Conservation (phyloP, 768 basidiomycete species). For the Rhodotorula toruloides region DNA sequence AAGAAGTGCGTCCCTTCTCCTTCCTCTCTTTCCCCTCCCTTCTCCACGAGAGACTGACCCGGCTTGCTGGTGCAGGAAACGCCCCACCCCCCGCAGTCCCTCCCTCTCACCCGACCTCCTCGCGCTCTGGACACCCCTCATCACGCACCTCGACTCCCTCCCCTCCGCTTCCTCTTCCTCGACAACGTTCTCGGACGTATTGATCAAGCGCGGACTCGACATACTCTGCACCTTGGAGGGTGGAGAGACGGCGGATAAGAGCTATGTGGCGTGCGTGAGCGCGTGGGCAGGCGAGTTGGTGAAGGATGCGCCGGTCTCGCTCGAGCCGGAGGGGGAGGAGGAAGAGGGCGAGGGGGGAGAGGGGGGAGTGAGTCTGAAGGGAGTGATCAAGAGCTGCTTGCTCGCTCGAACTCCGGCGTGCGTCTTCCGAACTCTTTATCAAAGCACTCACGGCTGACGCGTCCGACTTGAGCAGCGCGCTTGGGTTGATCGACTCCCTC, state of each 20-base stretch:
- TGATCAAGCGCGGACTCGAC: slow-evolving; percentile 7
- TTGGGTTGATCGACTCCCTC: slow-evolving; percentile 1
- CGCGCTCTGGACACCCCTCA: slow-evolving; percentile 5
- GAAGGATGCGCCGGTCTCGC: background rate
- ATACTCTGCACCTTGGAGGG: background rate
- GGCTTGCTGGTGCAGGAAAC: slow-evolving; percentile 10
- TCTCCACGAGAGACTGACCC: background rate
- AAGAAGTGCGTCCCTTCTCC: slow-evolving; percentile 59
- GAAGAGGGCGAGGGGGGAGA: slow-evolving; percentile 2
- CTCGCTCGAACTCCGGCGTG: background rate
- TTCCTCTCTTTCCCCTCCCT: background rate
- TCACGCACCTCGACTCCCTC: slow-evolving; percentile 16
- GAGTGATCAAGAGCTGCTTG: slow-evolving; percentile 22
- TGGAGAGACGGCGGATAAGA: background rate
- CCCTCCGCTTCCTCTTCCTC: no score
- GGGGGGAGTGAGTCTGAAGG: background rate
- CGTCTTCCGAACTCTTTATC: background rate
- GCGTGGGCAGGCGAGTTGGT: slow-evolving; percentile 16
- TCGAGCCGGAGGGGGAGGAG: background rate
- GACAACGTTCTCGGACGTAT: background rate
- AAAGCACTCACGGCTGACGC: background rate
- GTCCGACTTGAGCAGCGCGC: background rate
- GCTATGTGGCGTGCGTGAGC: background rate
- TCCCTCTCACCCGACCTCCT: background rate
- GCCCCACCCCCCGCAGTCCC: slow-evolving; percentile 18